phyloP scores from a whole-genome alignment of 1,284 basidiomycete genomes.

The Pseudozyma flocculosa region DNA sequence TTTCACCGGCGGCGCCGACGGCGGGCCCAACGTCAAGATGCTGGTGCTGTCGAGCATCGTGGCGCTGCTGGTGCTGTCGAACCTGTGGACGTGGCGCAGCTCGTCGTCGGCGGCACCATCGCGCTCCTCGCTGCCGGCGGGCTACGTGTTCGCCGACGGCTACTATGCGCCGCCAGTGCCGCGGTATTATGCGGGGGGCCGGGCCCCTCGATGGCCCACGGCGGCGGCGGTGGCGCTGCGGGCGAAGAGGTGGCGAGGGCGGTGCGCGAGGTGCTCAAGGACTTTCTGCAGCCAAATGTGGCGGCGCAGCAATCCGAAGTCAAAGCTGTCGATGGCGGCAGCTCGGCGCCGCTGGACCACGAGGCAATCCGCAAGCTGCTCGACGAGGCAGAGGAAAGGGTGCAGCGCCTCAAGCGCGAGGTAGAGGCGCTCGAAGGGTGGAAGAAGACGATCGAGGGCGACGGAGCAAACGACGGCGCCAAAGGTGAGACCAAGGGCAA shows the following conservation, averaged over 20 bases:
- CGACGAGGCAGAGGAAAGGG: slow-evolving; percentile 61
- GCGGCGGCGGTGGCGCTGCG: too few relatives aligned
- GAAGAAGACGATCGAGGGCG: background rate
- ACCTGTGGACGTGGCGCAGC: slow-evolving; percentile 42
- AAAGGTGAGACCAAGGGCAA: too few relatives aligned
- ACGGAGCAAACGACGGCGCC: too few relatives aligned
- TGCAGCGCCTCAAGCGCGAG: slow-evolving; percentile 61
- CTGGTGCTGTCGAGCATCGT: slow-evolving; percentile 49
- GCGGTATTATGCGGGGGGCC: slow-evolving; percentile 2
- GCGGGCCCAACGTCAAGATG: slow-evolving; percentile 24
- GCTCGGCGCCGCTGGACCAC: slow-evolving; percentile 64
- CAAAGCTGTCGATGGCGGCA: too few relatives aligned
- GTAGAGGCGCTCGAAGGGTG: slow-evolving; percentile 9
- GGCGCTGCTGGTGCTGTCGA: slow-evolving; percentile 55
- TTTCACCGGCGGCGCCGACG: slow-evolving; percentile 1
- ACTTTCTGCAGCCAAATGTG: slow-evolving; percentile 31
- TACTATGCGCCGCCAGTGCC: slow-evolving; percentile 20
- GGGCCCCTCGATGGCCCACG: too few relatives aligned
- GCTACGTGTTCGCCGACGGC: slow-evolving; percentile 21
- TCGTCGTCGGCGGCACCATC: slow-evolving; percentile 3
- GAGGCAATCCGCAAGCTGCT: slow-evolving; percentile 60
- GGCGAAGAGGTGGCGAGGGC: slow-evolving; percentile 42
- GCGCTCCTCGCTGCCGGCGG: too few relatives aligned
- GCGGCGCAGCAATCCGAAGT: slow-evolving; percentile 59
- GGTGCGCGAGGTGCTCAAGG: slow-evolving; percentile 53